Percentiles rank a stretch among this genome's conserved stretches.
phyloP scores from a whole-genome alignment of 768 basidiomycete species.

The Tulasnella sp. region DNA sequence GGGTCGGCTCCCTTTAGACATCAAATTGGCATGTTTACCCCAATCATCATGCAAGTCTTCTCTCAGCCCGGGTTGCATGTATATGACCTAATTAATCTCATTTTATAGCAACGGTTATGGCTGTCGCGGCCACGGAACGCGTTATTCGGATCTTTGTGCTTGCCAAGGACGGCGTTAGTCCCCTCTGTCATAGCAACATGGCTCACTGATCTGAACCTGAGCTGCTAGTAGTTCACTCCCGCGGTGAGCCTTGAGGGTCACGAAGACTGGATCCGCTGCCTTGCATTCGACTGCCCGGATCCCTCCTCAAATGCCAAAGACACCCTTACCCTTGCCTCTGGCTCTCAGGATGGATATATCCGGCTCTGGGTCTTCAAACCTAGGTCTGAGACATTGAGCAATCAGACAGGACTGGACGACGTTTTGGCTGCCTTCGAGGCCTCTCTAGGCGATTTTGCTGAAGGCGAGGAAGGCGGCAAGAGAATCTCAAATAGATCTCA shows the following conservation, averaged over 20 bases:
- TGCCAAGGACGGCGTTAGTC: conserved; percentile 43
- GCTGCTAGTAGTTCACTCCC: conserved; percentile 16
- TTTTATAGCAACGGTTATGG: conserved; percentile 47
- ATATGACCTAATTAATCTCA: neutral
- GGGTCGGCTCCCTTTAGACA: conserved; percentile 62
- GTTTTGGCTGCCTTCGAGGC: conserved; percentile 82
- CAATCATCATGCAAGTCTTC: conserved; percentile 43
- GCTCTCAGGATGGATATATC: conserved; percentile 90
- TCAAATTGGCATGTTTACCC: conserved; percentile 56
- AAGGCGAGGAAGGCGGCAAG: conserved; percentile 65
- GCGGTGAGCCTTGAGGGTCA: conserved; percentile 47
- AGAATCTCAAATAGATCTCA: conserved; percentile 49
- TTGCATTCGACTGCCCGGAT: conserved; percentile 46
- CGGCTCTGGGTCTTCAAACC: conserved; percentile 80
- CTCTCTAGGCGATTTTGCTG: conserved; percentile 52
- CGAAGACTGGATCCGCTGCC: conserved; percentile 87
- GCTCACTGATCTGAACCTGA: conserved; percentile 8
- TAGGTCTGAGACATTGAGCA: conserved; percentile 22
- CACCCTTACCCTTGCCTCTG: conserved; percentile 69
- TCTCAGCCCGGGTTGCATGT: neutral
- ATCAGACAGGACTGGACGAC: conserved; percentile 44
- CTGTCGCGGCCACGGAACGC: conserved; percentile 70
- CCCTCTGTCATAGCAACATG: neutral
- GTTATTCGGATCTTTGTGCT: conserved; percentile 68
- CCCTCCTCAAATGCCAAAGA: conserved; percentile 27